A percentile compares a stretch with the other conserved stretches of the same genome.
Evolutionary conservation across 495 filamentous ascomycete species (phyloP).

Genomic region (Xylaria acuta): DNA sequence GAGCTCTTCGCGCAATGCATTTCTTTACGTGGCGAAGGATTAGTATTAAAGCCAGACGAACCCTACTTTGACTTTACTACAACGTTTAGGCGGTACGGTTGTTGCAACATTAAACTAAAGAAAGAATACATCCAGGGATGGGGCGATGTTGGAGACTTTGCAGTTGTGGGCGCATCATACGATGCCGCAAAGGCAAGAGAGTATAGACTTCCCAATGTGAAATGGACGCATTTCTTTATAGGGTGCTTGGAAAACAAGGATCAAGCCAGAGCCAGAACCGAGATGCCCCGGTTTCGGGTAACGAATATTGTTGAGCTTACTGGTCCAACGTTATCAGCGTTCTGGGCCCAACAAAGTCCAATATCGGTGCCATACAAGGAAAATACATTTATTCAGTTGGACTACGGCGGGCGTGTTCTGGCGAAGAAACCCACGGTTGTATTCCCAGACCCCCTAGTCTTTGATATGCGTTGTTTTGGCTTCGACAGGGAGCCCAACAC

Average conservation of each 20-base stretch:
- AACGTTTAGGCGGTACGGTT: conserved; percentile 42
- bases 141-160: conserved; percentile 83
- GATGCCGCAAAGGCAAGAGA: conserved; percentile 62
- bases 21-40: conserved; percentile 70
- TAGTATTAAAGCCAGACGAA: conserved; percentile 81
- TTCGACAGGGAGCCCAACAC: conserved; percentile 53
- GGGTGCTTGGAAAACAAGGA: conserved; percentile 78
- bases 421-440: conserved; percentile 42
- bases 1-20: conserved; percentile 70
- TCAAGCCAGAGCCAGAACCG: conserved; percentile 57
- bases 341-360: conserved; percentile 45
- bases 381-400: conserved; percentile 42
- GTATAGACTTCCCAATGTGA: conserved; percentile 54
- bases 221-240: conserved; percentile 81
- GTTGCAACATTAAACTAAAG: conserved; percentile 81
- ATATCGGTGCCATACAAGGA: conserved; percentile 36
- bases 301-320: conserved; percentile 60
- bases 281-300: conserved; percentile 66
- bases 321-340: conserved; percentile 40
- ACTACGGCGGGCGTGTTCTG: conserved; percentile 32
- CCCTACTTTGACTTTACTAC: conserved; percentile 71
- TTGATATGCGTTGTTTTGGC: conserved; percentile 56
- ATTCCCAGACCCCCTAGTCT: conserved; percentile 50
- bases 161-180: conserved; percentile 74
- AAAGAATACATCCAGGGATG: conserved; percentile 85